These are phyloP conservation scores for Chlamydomonas eustigma DNA, from an alignment of 139 green algal species.

Conservation along the genomic window DNA sequence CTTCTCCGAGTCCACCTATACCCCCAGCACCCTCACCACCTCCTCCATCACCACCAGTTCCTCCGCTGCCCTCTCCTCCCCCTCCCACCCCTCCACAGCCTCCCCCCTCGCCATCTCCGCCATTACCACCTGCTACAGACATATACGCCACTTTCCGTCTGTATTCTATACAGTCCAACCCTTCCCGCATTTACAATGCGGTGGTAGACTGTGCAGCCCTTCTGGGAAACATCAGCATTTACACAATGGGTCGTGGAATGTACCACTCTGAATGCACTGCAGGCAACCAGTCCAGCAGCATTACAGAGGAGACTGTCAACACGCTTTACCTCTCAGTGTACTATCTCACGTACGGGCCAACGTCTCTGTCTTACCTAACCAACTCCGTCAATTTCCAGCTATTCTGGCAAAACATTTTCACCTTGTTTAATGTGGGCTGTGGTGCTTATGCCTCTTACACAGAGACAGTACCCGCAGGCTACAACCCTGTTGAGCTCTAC, in stretches of 20 bases:
- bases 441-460: slow-evolving; percentile 10
- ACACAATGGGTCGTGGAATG: neutral
- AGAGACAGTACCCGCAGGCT: neutral
- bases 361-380: neutral
- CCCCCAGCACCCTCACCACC: neutral
- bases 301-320: too few species aligned
- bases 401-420: slow-evolving; percentile 4
- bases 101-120: neutral
- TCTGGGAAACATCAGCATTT: neutral
- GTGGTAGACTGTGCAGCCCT: neutral
- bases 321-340: neutral
- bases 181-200: neutral
- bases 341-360: neutral
- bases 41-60: neutral
- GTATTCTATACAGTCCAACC: neutral
- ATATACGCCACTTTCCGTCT: neutral
- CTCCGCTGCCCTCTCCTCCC: neutral
- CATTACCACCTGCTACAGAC: neutral
- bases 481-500: neutral
- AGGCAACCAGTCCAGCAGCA: neutral
- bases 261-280: neutral
- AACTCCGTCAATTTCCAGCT: slow-evolving; percentile 1
- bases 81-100: neutral
- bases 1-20: neutral
- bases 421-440: neutral